Evolutionary conservation across 1,284 basidiomycete genomes (phyloP), one percentile per base, ranked within the genome.

Genomic region (Singerocomus rubriflavus): DNA sequence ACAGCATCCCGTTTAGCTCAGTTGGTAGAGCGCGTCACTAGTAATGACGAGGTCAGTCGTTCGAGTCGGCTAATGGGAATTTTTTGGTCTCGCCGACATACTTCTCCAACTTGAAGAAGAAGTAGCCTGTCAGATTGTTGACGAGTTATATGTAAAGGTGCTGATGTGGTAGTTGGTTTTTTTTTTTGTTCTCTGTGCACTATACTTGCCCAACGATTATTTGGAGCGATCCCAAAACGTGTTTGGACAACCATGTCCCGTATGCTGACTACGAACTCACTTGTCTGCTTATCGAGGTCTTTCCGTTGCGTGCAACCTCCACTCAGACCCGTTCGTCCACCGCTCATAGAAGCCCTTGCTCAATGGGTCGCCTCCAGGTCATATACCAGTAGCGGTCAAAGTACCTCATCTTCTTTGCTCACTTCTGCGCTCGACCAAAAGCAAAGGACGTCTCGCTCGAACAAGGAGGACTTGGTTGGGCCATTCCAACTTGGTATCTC

Each of bases 401-500:
- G 78, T 57, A 68, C 74, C 32, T 67, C 65, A 14, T 72, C 80
- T 14, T 76, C 83, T n/a, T 64, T 82, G n/a, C 77, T 90, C 43
- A 79, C 81, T 14, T 79, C 82, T 53, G 77, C 85, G n/a, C 74
- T 88, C 48, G 81, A 87, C 65, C 80, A 80, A 53, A 81, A 74
- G 61, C 79, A 74, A 52, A 69, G 69, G 25, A 58, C 69, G 3
- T 64, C 72, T 34, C 49, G 53, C 14, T 52, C 51, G 14, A 66
- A 72, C 34, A 72, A 73, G 55, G 73, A 77, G 48, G 85, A 87
- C 52, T 74, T 75, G 25, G 84, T 88, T 16, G 92, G 92, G 0
- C 91, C 92, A 27, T 93, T 95, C 62, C 84, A 84, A 54, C 77
- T 94, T 2, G 91, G 91, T 5, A 75, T 90, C 41, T 79, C 80